Conservation (phyloP, 1,284 basidiomycete species). For the Cerrena zonata region DNA sequence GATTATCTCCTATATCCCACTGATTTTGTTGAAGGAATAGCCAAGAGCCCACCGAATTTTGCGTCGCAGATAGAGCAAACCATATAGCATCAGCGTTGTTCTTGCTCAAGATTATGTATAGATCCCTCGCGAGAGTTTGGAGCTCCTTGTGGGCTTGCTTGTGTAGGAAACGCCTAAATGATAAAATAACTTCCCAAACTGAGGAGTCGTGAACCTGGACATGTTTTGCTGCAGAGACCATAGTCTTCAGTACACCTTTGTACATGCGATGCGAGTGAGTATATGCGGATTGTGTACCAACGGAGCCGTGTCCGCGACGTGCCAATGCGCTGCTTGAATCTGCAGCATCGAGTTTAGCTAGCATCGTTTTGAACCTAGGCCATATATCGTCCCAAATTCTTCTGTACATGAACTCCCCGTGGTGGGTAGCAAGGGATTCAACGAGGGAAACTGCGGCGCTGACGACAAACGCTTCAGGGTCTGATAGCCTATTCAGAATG, state of each 20-base stretch:
- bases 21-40: constrained; percentile 46
- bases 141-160: constrained; percentile 64
- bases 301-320: constrained; percentile 41
- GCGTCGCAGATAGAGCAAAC: constrained; percentile 63
- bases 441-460: constrained; percentile 67
- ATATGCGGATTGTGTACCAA: constrained; percentile 66
- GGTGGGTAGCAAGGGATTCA: constrained; percentile 58
- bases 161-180: constrained; percentile 72
- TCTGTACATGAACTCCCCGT: constrained; percentile 78
- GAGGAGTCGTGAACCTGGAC: constrained; percentile 67
- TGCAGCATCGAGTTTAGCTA: constrained; percentile 51
- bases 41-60: constrained; percentile 35
- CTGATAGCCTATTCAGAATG: constrained; percentile 74
- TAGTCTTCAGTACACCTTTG: constrained; percentile 64
- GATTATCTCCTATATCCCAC: constrained; percentile 62
- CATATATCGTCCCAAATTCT: constrained; percentile 85
- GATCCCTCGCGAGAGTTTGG: constrained; percentile 54
- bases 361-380: constrained; percentile 68
- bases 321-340: constrained; percentile 64
- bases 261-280: constrained; percentile 75
- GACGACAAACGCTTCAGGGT: constrained; percentile 72
- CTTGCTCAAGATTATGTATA: constrained; percentile 57
- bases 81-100: constrained; percentile 79
- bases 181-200: constrained; percentile 73
- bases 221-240: constrained; percentile 56